Base-by-base conservation (phyloP, 768 basidiomycete genomes). In the Rubroboletus satanas region DNA sequence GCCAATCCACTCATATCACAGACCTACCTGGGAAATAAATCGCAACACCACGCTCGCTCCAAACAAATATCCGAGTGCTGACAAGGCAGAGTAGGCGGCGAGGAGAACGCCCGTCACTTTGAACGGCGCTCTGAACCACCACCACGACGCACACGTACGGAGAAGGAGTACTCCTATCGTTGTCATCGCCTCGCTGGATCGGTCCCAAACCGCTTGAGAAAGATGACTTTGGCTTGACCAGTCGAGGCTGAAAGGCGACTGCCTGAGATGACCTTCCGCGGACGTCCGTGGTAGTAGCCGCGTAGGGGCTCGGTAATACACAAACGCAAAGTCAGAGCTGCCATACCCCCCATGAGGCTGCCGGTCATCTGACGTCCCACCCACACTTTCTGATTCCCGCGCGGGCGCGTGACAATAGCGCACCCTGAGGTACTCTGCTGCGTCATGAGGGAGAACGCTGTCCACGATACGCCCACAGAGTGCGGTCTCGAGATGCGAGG, bases 71-170 rank as follows among this genome's bases (percentile, higher is more conserved):
- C 21, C 44, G 10, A 50, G 10, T 3, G 18, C 43, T 37, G 18
- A 42, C 44, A 52, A 7, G 17, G 10, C 28, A 44, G n/a, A 12
- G 35, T 29, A 45, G 2, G 36, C 7, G 5, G 33, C 51, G 6
- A 62, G 17, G 28, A 55, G 31, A 2, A 49, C 8, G 17, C 54
- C 51, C 2, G 44, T 48, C 42, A 39, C 29, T 12, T 28, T 29
- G 9, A 51, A 31, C 7, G 57, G 57, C 14, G 38, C 38, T n/a
- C 29, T 28, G 36, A 59, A 62, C 54, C 57, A 62, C 50, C 49
- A 55, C 43, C 39, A 50, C 23, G 45, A 49, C 11, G 41, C 45
- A 1, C 31, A 62, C 21, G 36, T 48, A 32, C 50, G 36, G 5
- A 44, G n/a, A n/a, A 57, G 35, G 4, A 57, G 29, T 18, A 12